Evolutionary conservation across 2,329 filamentous ascomycete species (phyloP), one percentile per base, ranked within the genome.

Genomic region (Trichophyton schoenleinii): DNA sequence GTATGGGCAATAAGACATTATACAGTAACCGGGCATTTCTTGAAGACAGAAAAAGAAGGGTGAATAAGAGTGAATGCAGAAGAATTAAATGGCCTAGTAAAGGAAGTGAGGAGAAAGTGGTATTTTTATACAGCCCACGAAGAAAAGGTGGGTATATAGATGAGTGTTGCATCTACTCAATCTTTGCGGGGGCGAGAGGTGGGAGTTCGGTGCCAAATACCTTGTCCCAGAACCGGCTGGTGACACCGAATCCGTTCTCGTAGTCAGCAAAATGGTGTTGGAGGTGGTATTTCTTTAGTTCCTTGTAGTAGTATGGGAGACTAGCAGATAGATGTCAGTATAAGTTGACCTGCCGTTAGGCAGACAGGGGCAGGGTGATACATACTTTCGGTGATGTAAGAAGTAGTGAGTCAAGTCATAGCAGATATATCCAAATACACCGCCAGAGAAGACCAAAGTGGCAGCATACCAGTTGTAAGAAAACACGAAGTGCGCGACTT

Each of bases 341-440:
- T 60, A 38, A 6, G 25, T 25, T 20, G 18, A 28, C 57, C 9
- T 38, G 55, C 53, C 25, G 15, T 3, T 22, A 34, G 3, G 15
- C 22, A 62, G 18, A 25, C 22, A 3, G 8, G 34, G 46, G 28
- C 15, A 34, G 31, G 34, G 28, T 52, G 28, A 61, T 42, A 80
- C 82, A 73, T 72, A 85, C 82, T 90, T 95, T 77, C 88, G 84
- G 78, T 99, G 94, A 74, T 99, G 94, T 44, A 99, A 82, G 81
- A 99, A 99, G 80, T 97, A 99, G 75, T 99, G 94, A 1, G 94
- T 99, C 78, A 96, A 71, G 73, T 99, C 94, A 77, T 99, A 99
- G 80, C 88, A 91, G 64, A 96, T 82, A 73, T 99, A 99, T 62
- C 94, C 94, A 68, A 96, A 95, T 65, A 99, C 86, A 64, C 91